Conservation (phyloP, 148 eudicot genomes). For the Diospyros lotus region DNA sequence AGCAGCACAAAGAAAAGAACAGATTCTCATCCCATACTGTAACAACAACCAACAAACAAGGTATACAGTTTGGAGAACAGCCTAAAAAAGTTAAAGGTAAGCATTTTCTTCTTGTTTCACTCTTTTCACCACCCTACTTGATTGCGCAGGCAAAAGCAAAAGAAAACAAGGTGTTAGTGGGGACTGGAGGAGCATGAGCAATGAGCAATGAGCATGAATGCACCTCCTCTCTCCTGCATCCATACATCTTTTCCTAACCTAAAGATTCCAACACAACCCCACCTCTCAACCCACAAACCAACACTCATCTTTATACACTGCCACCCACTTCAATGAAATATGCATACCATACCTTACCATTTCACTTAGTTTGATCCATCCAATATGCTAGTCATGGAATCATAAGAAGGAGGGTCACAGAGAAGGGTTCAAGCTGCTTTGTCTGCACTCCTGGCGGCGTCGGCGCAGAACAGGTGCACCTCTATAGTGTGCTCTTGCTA, state of each 20-base stretch:
- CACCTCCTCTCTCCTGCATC: neutral
- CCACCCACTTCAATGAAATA: neutral
- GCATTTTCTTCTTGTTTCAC: neutral
- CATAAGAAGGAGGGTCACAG: neutral
- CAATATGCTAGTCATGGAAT: neutral
- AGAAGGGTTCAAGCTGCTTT: neutral
- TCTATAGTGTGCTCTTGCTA: constrained; percentile 30
- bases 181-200: constrained; percentile 3
- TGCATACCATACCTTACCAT: neutral
- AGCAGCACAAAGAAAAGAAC: neutral
- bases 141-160: constrained; percentile 10
- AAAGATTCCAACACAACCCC: neutral
- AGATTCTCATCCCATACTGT: neutral
- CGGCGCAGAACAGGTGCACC: constrained; percentile 22
- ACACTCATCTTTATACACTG: neutral
- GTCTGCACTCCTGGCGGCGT: constrained; percentile 26
- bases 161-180: constrained; percentile 8
- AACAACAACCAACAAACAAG: neutral
- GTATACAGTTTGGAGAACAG: neutral
- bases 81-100: neutral
- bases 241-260: constrained; percentile 7
- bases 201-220: constrained; percentile 2
- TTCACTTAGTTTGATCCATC: neutral
- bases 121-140: neutral
- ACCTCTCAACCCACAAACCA: constrained; percentile 8